Percentiles rank a stretch among this genome's conserved stretches.
phyloP scores from a whole-genome alignment of 495 filamentous ascomycete genomes.

The Antarctomyces pellizariae region DNA sequence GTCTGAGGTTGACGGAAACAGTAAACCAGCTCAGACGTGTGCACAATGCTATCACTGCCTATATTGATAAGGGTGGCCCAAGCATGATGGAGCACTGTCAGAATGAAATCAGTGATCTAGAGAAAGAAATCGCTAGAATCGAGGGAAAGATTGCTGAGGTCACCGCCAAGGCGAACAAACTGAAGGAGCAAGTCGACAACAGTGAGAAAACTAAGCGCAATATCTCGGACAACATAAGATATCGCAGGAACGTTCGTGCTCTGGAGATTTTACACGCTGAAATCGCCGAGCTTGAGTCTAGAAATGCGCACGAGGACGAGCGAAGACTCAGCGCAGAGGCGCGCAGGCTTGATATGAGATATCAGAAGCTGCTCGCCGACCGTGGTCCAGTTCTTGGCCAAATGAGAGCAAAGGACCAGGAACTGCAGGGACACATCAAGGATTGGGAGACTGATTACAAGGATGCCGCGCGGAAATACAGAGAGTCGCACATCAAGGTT shows the following conservation, averaged over 20 bases:
- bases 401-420: constrained; percentile 61
- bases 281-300: constrained; percentile 51
- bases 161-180: constrained; percentile 44
- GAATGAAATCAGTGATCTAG: constrained; percentile 40
- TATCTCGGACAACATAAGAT: constrained; percentile 70
- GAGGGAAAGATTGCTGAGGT: constrained; percentile 45
- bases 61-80: constrained; percentile 53
- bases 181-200: constrained; percentile 54
- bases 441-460: constrained; percentile 80
- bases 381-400: constrained; percentile 34
- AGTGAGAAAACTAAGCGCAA: constrained; percentile 56
- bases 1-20: constrained; percentile 43
- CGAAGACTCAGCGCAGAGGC: constrained; percentile 49
- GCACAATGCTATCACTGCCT: constrained; percentile 57
- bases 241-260: constrained; percentile 45
- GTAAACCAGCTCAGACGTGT: constrained; percentile 52
- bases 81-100: constrained; percentile 42
- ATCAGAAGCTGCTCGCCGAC: constrained; percentile 29
- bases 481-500: constrained; percentile 71
- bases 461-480: constrained; percentile 58
- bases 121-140: constrained; percentile 36
- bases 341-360: constrained; percentile 30
- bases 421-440: constrained; percentile 37
- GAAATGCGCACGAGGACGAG: constrained; percentile 65
- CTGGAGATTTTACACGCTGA: constrained; percentile 41